Percentiles rank a stretch among this genome's conserved stretches.
phyloP scores from a whole-genome alignment of 2,329 filamentous ascomycete species.

The Hypoxylon sp. region DNA sequence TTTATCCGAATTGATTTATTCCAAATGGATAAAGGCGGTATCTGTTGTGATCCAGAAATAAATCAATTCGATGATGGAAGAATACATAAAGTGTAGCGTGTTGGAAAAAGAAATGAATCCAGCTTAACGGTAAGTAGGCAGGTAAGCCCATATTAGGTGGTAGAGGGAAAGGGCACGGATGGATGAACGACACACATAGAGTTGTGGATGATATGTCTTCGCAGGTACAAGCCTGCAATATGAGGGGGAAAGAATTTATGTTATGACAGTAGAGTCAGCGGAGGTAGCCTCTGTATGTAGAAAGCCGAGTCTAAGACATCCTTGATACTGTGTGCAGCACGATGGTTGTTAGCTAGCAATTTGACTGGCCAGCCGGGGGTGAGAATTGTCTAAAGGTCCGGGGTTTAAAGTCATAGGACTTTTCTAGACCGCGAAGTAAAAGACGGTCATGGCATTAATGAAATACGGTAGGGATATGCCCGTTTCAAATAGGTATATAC shows the following conservation, averaged over 20 bases:
- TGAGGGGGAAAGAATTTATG: constrained; percentile 42
- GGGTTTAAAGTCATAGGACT: constrained; percentile 15
- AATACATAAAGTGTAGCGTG: constrained; percentile 19
- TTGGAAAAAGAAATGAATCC: constrained; percentile 24
- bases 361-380: constrained; percentile 16
- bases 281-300: constrained; percentile 34
- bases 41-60: constrained; percentile 16
- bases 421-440: constrained; percentile 1
- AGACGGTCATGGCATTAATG: constrained; percentile 1
- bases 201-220: constrained; percentile 39
- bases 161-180: constrained; percentile 30
- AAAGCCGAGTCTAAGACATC: constrained; percentile 27
- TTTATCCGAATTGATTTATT: constrained; percentile 15
- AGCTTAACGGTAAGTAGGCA: constrained; percentile 21
- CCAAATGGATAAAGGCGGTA: constrained; percentile 11
- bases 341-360: constrained; percentile 3
- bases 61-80: constrained; percentile 18
- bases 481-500: not conserved
- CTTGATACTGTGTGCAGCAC: constrained; percentile 39
- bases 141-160: constrained; percentile 5
- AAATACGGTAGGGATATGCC: constrained; percentile 4
- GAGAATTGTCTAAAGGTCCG: constrained; percentile 11
- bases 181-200: constrained; percentile 23
- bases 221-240: constrained; percentile 44
- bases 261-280: constrained; percentile 40